Conservation (phyloP, 202 grass and related monocot species). For the Alloteropsis angusta region DNA sequence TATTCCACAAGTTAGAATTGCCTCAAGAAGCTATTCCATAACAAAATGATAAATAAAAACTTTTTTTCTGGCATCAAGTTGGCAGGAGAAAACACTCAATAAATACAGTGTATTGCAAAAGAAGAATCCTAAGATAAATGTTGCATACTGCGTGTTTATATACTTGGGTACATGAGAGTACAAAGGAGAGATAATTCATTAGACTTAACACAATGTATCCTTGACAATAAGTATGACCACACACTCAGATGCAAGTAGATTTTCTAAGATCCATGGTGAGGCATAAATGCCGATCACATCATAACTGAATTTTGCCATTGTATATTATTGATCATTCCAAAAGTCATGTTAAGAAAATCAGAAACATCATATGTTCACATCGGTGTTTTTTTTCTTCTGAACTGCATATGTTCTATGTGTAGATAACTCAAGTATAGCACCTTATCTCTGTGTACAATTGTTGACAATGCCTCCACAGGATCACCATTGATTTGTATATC, state of each 20-base stretch:
- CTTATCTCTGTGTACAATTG: constrained; percentile 97
- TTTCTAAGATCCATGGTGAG: not conserved
- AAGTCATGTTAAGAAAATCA: not conserved
- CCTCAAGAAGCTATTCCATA: constrained; percentile 6
- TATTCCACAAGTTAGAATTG: constrained; percentile 8
- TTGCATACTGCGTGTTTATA: not conserved
- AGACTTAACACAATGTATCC: constrained; percentile 13
- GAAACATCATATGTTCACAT: not conserved
- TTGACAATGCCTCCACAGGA: constrained; percentile 84
- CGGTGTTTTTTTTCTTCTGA: not conserved
- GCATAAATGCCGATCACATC: not conserved
- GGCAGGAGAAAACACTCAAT: not conserved
- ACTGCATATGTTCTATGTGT: not conserved
- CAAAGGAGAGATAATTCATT: not conserved
- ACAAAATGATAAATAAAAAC: not conserved
- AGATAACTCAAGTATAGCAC: constrained; percentile 27
- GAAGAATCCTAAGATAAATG: not conserved
- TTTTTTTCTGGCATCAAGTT: not conserved
- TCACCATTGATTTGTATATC: constrained; percentile 94
- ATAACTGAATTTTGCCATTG: not conserved
- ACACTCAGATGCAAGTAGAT: not conserved
- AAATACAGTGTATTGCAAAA: not conserved
- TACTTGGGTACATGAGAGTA: not conserved
- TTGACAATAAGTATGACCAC: not conserved
- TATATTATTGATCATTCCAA: not conserved